phyloP scores from a whole-genome alignment of 192 early-diverging fungal species.

The Coemansia sp. region DNA sequence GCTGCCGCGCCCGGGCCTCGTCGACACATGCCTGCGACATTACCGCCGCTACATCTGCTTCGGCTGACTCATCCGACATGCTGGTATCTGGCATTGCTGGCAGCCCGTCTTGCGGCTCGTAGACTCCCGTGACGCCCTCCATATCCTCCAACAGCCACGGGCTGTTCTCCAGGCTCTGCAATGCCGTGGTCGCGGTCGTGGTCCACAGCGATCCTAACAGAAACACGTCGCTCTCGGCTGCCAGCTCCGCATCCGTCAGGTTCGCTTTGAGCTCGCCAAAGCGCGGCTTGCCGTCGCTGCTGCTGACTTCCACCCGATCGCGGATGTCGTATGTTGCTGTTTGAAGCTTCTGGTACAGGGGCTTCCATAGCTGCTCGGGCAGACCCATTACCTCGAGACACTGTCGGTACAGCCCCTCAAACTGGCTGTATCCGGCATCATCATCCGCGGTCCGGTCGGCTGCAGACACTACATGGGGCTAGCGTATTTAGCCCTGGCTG shows the following conservation, averaged over 20 bases:
- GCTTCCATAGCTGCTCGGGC: slow-evolving; percentile 35
- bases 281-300: neutral
- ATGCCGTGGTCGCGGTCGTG: slow-evolving; percentile 56
- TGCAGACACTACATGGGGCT: no score
- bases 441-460: slow-evolving; percentile 67
- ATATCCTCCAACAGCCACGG: slow-evolving; percentile 61
- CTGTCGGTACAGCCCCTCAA: slow-evolving; percentile 38
- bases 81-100: slow-evolving; percentile 37
- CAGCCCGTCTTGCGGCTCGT: slow-evolving; percentile 32
- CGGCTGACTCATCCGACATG: slow-evolving; percentile 8
- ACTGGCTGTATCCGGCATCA: slow-evolving; percentile 45
- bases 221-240: slow-evolving; percentile 55
- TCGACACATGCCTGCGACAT: slow-evolving; percentile 57
- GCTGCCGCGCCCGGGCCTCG: slow-evolving; percentile 54
- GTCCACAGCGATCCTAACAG: slow-evolving; percentile 74
- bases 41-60: slow-evolving; percentile 55
- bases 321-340: slow-evolving; percentile 36
- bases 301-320: slow-evolving; percentile 28
- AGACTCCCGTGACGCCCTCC: slow-evolving; percentile 59
- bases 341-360: slow-evolving; percentile 32
- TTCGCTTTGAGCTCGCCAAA: slow-evolving; percentile 23
- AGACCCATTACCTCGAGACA: slow-evolving; percentile 43
- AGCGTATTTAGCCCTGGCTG: no score
- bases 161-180: slow-evolving; percentile 50
- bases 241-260: slow-evolving; percentile 26